These are phyloP conservation scores for Carex myosuroides DNA, from an alignment of 176 grass and related monocot genomes.

Conservation along the genomic window DNA sequence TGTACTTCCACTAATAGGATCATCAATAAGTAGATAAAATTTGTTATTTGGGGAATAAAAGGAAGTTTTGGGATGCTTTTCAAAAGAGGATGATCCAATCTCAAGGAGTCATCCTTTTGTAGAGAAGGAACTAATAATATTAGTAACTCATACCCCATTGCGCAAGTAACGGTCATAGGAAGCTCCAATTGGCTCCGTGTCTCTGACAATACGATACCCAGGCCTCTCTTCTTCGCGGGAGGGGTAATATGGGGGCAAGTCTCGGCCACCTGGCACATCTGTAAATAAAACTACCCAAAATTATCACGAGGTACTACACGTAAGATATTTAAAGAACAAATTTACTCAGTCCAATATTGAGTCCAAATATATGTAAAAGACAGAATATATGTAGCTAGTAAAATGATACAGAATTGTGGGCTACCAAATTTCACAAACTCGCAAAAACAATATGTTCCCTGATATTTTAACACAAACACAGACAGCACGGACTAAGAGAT, in stretches of 20 bases:
- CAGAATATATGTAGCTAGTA: not conserved
- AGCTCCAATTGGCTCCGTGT: constrained; percentile 61
- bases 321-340: not conserved
- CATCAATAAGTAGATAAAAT: not conserved
- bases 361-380: not conserved
- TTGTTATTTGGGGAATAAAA: not conserved
- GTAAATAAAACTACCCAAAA: constrained; percentile 11
- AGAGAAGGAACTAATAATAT: not conserved
- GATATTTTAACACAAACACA: not conserved
- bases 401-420: not conserved
- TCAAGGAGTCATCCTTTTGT: not conserved
- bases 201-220: constrained; percentile 65
- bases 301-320: not conserved
- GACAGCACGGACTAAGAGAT: not conserved
- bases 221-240: constrained; percentile 60
- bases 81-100: not conserved
- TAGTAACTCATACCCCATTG: constrained; percentile 51
- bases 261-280: constrained; percentile 45
- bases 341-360: not conserved
- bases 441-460: not conserved
- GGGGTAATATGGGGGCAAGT: constrained; percentile 35
- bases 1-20: not conserved
- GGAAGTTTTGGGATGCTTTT: not conserved
- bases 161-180: constrained; percentile 60
- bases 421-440: not conserved